These are phyloP conservation scores for Neoarthrinium moseri DNA, from an alignment of 2,329 filamentous ascomycete species.

Conservation along the genomic window DNA sequence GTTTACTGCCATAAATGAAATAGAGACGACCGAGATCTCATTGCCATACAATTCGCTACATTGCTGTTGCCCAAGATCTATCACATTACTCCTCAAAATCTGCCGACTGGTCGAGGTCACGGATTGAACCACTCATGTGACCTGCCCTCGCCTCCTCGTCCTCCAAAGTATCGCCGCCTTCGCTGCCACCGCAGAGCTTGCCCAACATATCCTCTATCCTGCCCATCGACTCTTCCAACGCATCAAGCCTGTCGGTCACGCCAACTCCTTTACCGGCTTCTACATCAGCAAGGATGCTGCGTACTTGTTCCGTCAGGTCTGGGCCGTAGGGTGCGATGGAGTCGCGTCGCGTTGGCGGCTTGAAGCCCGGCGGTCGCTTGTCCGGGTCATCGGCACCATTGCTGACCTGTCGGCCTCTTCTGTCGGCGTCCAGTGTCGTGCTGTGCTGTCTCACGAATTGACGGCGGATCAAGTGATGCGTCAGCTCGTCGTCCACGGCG, in stretches of 20 bases:
- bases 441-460: slow-evolving; percentile 51
- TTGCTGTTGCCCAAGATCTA: too few species aligned
- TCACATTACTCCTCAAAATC: slow-evolving; percentile 5
- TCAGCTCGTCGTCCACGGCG: slow-evolving; percentile 57
- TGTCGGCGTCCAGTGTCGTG: slow-evolving; percentile 25
- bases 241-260: slow-evolving; percentile 42
- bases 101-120: background rate
- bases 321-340: slow-evolving; percentile 52
- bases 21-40: too few species aligned
- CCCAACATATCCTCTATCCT: slow-evolving; percentile 48
- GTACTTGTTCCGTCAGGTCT: slow-evolving; percentile 48
- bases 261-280: slow-evolving; percentile 44
- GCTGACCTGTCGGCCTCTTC: slow-evolving; percentile 6
- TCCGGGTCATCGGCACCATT: slow-evolving; percentile 10
- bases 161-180: slow-evolving; percentile 14
- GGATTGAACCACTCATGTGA: slow-evolving; percentile 14
- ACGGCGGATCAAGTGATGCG: slow-evolving; percentile 55
- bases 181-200: slow-evolving; percentile 28
- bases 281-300: slow-evolving; percentile 45
- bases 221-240: slow-evolving; percentile 48
- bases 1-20: too few species aligned
- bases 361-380: slow-evolving; percentile 15
- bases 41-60: too few species aligned
- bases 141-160: slow-evolving; percentile 25
- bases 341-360: slow-evolving; percentile 46